Base-by-base conservation (phyloP, 1,139 yeast species). In the Pneumocystis jirovecii region DNA sequence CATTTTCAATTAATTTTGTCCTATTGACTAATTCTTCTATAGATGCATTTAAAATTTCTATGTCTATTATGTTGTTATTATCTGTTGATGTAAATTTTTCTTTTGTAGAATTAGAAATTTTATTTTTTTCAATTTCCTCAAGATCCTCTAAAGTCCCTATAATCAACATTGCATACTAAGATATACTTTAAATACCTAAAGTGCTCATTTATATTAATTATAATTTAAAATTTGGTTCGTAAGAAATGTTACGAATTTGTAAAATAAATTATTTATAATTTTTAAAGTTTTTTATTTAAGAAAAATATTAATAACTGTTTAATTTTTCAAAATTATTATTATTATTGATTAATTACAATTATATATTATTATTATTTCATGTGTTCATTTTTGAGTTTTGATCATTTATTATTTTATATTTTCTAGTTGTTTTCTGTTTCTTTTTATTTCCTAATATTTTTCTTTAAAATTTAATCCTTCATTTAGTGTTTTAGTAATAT, bases 1-100 rank as follows among this genome's bases (percentile, higher is more conserved):
- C 98, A 76, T 95, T 93, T 74, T 93, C 97, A 71, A 93, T 81
- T 68, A 95, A 79, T 72, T 88, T 87, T 62, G 96, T 85, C 72
- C 98, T 84, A 74, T 89, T 91, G 74, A 82, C 80, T 73, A 95
- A 84, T 73, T 95, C 98, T 44, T 86, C 82, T 0, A 96, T 86
- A 56, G 96, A 82, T 64, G 91, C 83, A 68, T 79, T 79, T 71
- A 88, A 78, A 75, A 93, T 87, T 71, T 93, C 98, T 69, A 84
- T 85, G 74, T 90, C 97, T 69, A 91, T 77, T 70, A 82, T 83
- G 62, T 79, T 81, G 37, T 78, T 82, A 61, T 76, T 79, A 19
- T 37, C 40, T 37, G 34, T 50, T 25, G 29, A 45, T 45, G 19
- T 10, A 40, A 50, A 50, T 21, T 50, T 25, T 50, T 44, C 56